Evolutionary conservation across 805 yeast genomes (phyloP), one percentile per base, ranked within the genome.

Genomic region (Ascoidea asiatica): DNA sequence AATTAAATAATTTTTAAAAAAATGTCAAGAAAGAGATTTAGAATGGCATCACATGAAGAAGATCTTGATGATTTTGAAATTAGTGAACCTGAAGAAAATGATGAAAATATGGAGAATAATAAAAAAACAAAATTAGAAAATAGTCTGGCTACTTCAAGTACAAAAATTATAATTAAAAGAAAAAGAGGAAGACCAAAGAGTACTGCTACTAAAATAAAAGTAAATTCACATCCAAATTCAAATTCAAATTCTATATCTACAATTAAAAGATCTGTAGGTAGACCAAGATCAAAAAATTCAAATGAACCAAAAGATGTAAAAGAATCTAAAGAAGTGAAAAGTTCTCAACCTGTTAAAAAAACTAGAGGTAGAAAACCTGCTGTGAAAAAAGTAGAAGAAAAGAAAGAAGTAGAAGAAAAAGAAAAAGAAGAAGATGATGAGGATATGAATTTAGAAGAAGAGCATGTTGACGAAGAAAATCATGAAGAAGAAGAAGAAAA

Each of bases 361-460:
- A 23, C 38, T 23, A 42, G 22, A 18, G 37, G 17, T 19, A 21
- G 45, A 41, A 39, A 48, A 48, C 39, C 89, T 55, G 97, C 89
- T 52, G 97, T 97, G 7, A 97, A 92, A 58, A 97, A 90, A 57
- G 97, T 90, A 55, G 92, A 78, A 1, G 88, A 83, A 42, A 89
- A 88, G 58, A 95, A 88, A 57, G 89, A 95, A 0, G 94, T 85
- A 54, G 95, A 88, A 4, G 84, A 77, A 44, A 70, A 22, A 37
- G 35, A 29, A 78, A 1, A 88, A 83, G 42, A 89, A 88, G 58
- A 95, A 88, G 57, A 90, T 95, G 0, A 94, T 86, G 54, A 95
- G 88, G 4, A 84, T 77, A 44, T 69, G 20, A 36, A 42, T 36
- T 38, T 37, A 17, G 52, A 48, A 37, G 46, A 43, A 43, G 36